Percentiles rank a stretch among this genome's conserved stretches.
Conservation (phyloP, 441 rosid species). For the Brassica hybrid region DNA sequence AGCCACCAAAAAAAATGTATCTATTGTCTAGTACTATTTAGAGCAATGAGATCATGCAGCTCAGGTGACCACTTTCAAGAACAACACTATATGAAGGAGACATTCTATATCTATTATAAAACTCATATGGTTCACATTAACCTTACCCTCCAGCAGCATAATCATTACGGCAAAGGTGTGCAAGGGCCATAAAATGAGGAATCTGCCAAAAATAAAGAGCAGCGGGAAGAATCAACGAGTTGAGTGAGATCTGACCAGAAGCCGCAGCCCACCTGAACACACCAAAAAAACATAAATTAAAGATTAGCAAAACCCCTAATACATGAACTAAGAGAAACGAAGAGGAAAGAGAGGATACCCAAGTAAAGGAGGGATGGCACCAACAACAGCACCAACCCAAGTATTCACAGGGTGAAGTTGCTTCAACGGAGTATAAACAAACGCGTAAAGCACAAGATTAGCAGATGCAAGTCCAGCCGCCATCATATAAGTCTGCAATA, state of each 20-base stretch:
- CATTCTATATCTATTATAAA: conserved; percentile 7
- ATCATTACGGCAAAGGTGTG: conserved; percentile 83
- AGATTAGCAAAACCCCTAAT: neutral
- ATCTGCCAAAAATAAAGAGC: conserved; percentile 99
- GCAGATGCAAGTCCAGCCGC: conserved; percentile 94
- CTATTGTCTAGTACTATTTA: neutral
- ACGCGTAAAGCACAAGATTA: conserved; percentile 89
- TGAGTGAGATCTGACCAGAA: conserved; percentile 68
- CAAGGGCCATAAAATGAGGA: conserved; percentile 99
- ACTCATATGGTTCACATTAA: neutral
- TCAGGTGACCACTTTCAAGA: neutral
- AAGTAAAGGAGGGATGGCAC: conserved; percentile 89
- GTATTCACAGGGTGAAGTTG: conserved; percentile 97
- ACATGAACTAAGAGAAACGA: conserved; percentile 3
- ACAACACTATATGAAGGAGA: conserved; percentile 15
- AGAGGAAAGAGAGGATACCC: conserved; percentile 53
- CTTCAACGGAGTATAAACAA: conserved; percentile 96
- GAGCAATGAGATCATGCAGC: neutral
- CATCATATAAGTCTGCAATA: conserved; percentile 91
- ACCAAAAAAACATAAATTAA: neutral
- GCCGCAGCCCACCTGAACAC: conserved; percentile 87
- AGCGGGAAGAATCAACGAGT: conserved; percentile 84
- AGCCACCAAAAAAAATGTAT: neutral
- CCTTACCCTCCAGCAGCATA: conserved; percentile 97
- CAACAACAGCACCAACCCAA: conserved; percentile 99